phyloP scores from a whole-genome alignment of 179 eudicot genomes.

The Patellifolia procumbens region DNA sequence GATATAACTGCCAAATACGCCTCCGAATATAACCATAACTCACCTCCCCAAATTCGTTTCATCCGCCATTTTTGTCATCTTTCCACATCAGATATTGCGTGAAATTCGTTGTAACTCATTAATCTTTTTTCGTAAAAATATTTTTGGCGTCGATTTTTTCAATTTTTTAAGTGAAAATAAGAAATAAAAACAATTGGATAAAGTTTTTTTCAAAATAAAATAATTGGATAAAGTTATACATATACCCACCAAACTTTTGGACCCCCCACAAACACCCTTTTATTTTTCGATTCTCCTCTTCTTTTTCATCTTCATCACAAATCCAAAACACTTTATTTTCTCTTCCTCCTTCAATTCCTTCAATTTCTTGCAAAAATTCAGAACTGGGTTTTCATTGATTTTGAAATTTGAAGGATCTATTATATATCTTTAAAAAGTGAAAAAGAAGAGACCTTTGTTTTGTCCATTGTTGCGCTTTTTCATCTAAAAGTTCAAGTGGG shows the following conservation, averaged over 20 bases:
- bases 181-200: conserved; percentile 6
- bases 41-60: background rate
- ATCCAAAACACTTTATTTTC: background rate
- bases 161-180: background rate
- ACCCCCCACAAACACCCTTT: background rate
- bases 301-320: background rate
- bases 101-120: conserved; percentile 13
- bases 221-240: conserved; percentile 10
- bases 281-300: background rate
- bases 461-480: conserved; percentile 19
- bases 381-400: background rate
- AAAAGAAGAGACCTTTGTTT: background rate
- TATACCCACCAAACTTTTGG: conserved; percentile 1
- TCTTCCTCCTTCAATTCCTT: no score
- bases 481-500: conserved; percentile 36
- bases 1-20: conserved; percentile 15
- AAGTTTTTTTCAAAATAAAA: no score
- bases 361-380: background rate
- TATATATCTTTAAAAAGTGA: background rate
- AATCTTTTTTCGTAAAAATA: background rate
- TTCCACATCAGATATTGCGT: conserved; percentile 13
- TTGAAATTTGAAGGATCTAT: background rate
- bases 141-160: background rate
- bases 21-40: conserved; percentile 1
- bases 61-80: background rate